These are phyloP conservation scores for Suillus clintonianus DNA, from an alignment of 768 basidiomycete genomes.

Conservation along the genomic window DNA sequence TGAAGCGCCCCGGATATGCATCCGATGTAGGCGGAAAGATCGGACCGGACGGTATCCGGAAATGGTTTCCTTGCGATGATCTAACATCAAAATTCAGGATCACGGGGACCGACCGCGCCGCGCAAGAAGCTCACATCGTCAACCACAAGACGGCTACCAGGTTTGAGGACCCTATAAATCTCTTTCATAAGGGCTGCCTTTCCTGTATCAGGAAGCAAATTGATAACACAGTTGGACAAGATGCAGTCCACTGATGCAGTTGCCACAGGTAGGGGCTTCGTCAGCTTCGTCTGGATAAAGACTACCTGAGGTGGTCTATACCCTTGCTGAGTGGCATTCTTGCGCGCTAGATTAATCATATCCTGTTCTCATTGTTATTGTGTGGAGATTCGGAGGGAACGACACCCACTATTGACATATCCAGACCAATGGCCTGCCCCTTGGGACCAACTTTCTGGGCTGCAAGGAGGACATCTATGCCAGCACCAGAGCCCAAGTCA, in stretches of 20 bases:
- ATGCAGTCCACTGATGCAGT: slow-evolving; percentile 54
- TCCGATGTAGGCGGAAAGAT: slow-evolving; percentile 42
- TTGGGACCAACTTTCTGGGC: slow-evolving; percentile 48
- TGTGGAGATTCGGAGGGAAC: not conserved
- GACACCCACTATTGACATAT: slow-evolving; percentile 46
- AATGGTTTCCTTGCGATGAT: slow-evolving; percentile 49
- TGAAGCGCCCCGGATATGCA: slow-evolving; percentile 51
- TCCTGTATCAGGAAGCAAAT: slow-evolving; percentile 44
- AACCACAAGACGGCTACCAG: slow-evolving; percentile 55
- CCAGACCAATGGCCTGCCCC: slow-evolving; percentile 57
- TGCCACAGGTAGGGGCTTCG: slow-evolving; percentile 48
- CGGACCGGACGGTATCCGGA: slow-evolving; percentile 41
- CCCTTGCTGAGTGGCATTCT: slow-evolving; percentile 41
- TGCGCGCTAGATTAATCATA: slow-evolving; percentile 51
- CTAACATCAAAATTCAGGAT: slow-evolving; percentile 24
- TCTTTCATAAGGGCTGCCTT: slow-evolving; percentile 49
- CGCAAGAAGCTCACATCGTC: slow-evolving; percentile 41
- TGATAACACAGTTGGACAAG: slow-evolving; percentile 59
- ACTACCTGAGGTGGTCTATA: slow-evolving; percentile 50
- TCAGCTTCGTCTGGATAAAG: slow-evolving; percentile 46
- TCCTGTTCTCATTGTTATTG: slow-evolving; percentile 35
- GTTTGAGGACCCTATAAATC: slow-evolving; percentile 50
- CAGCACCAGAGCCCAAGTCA: slow-evolving; percentile 60
- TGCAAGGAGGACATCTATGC: slow-evolving; percentile 56
- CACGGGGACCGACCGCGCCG: too few species aligned